phyloP scores from a whole-genome alignment of 176 grass and related monocot genomes.

The Alopecurus myosuroides region DNA sequence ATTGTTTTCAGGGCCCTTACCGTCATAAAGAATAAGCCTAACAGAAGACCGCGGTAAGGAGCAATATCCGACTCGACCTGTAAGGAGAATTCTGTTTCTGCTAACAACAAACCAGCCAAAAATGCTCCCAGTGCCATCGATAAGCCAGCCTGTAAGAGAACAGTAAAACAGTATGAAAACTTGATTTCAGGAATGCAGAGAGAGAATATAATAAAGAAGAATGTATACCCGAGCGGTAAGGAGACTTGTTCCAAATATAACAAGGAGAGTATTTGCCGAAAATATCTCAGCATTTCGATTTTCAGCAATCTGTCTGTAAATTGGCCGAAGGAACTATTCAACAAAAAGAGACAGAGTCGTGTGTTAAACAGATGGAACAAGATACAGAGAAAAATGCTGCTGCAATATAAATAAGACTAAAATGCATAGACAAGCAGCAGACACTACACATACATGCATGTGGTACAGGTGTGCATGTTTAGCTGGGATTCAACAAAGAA shows the following conservation, averaged over 20 bases:
- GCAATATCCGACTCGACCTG: slow-evolving; percentile 99
- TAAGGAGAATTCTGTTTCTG: slow-evolving; percentile 98
- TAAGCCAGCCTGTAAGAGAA: slow-evolving; percentile 73
- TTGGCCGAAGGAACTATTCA: slow-evolving; percentile 85
- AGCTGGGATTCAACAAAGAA: not conserved
- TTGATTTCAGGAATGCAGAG: slow-evolving; percentile 13
- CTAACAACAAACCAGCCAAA: slow-evolving; percentile 96
- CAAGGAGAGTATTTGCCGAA: slow-evolving; percentile 98
- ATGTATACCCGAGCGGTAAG: slow-evolving; percentile 85
- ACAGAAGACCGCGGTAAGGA: slow-evolving; percentile 93
- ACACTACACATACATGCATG: not conserved
- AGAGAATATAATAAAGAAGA: slow-evolving; percentile 10
- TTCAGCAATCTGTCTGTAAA: slow-evolving; percentile 98
- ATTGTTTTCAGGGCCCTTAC: slow-evolving; percentile 43
- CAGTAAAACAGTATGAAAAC: slow-evolving; percentile 23
- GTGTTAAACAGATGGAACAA: slow-evolving; percentile 1
- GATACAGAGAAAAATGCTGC: slow-evolving; percentile 26
- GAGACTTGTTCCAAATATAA: slow-evolving; percentile 98
- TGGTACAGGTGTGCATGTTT: not conserved
- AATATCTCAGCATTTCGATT: slow-evolving; percentile 99
- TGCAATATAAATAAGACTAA: not conserved
- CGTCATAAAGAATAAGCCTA: slow-evolving; percentile 99
- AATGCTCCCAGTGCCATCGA: slow-evolving; percentile 99
- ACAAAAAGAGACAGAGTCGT: slow-evolving; percentile 21
- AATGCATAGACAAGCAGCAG: not conserved